Conservation (phyloP, 176 grass and related monocot species). For the Oropetium thomaeum region DNA sequence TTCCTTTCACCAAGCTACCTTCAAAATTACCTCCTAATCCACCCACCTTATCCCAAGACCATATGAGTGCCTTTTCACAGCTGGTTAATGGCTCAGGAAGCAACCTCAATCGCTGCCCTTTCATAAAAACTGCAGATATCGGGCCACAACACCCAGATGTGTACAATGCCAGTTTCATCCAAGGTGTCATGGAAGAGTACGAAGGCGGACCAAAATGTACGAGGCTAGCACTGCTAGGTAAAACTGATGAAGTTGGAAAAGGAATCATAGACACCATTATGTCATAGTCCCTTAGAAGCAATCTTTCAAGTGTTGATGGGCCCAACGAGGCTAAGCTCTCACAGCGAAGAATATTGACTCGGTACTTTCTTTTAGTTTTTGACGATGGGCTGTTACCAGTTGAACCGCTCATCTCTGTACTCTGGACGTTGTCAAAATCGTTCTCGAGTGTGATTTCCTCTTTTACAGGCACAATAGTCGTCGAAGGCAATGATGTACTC, state of each 20-base stretch:
- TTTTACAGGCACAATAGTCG: not conserved
- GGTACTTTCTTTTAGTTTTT: conserved; percentile 70
- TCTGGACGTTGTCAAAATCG: conserved; percentile 3
- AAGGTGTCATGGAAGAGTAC: conserved; percentile 93
- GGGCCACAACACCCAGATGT: conserved; percentile 64
- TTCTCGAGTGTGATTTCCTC: conserved; percentile 21
- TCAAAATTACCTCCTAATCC: conserved; percentile 73
- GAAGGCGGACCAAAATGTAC: conserved; percentile 91
- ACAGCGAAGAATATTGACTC: conserved; percentile 85
- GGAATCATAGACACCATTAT: conserved; percentile 91
- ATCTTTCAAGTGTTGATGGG: conserved; percentile 66
- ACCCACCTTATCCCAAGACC: conserved; percentile 86
- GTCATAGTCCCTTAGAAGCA: conserved; percentile 90
- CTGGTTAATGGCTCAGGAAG: conserved; percentile 74
- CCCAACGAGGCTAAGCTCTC: conserved; percentile 85
- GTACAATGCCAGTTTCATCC: conserved; percentile 95
- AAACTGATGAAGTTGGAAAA: conserved; percentile 65
- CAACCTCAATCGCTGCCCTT: conserved; percentile 70
- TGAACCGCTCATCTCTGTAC: conserved; percentile 19
- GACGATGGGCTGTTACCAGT: conserved; percentile 6
- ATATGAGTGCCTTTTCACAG: conserved; percentile 84
- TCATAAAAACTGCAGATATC: conserved; percentile 84
- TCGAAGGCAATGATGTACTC: conserved; percentile 8
- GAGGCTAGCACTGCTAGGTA: conserved; percentile 58
- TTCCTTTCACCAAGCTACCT: conserved; percentile 79